Base-by-base conservation (phyloP, 2,329 filamentous ascomycete genomes). In the Colletotrichum acutatum region DNA sequence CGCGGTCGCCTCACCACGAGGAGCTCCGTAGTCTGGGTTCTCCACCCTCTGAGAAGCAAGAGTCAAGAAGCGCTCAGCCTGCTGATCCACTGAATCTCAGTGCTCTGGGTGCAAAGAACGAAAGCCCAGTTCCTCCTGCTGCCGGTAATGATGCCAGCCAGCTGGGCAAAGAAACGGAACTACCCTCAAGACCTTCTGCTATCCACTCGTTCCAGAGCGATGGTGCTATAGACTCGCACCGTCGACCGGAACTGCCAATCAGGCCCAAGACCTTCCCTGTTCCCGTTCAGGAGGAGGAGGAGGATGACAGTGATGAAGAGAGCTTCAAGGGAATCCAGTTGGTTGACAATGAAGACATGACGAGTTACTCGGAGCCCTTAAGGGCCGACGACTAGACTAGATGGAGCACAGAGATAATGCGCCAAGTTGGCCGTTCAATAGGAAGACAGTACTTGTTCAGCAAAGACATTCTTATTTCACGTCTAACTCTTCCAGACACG, bases 271-370 rank as follows among this genome's bases (percentile, higher is more conserved):
- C 71, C 6, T 66, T 68, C 4, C 71, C 71, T 19, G 30, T 54
- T 5, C 53, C 68, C 12, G 58, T 32, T 11, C 26, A 64, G 14
- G 62, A 67, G 22, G 54, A 49, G 4, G 42, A 60, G n/a, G 68
- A 72, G 26, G 62, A 52, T 19, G 68, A 72, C 19, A 53, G 49
- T 6, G 82, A 83, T 8, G 81, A 84, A 11, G 83, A 81, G 19
- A 81, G 81, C 42, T 82, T 81, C 59, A 75, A 75, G 2, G 78
- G 77, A 5, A 85, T 85, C 42, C 76, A 73, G 28, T 83, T 85
- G 84, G 77, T 82, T 26, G 78, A 81, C 54, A 79, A 85, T 49
- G 82, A 82, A 49, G 79, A 59, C 34, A 68, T 72, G 62, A 72
- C 58, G 42, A 63, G 12, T 9, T 68, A 46, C 42, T 68, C 62